phyloP scores from a whole-genome alignment of 371 early-diverging fungal species.

The Apophysomyces sp. region DNA sequence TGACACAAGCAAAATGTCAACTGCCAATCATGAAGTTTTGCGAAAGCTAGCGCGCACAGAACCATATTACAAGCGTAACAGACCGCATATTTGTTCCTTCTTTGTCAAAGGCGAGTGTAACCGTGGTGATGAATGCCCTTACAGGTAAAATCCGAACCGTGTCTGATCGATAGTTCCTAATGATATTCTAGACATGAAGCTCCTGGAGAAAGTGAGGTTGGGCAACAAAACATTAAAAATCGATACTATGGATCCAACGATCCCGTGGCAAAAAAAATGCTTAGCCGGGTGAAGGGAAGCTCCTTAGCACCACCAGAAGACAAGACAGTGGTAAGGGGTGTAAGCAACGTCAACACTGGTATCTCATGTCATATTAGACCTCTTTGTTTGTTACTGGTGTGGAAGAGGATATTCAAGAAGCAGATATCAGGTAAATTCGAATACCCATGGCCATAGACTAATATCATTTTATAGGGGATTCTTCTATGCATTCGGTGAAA shows the following conservation, averaged over 20 bases:
- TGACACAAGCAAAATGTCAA: constrained; percentile 74
- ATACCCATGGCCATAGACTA: neutral
- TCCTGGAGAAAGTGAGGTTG: constrained; percentile 79
- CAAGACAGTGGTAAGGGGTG: constrained; percentile 57
- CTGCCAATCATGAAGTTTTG: constrained; percentile 81
- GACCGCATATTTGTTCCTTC: constrained; percentile 93
- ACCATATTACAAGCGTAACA: constrained; percentile 92
- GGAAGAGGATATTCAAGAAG: constrained; percentile 64
- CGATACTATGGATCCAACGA: constrained; percentile 92
- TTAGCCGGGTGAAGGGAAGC: constrained; percentile 54
- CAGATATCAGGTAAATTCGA: constrained; percentile 59
- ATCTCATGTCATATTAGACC: constrained; percentile 39
- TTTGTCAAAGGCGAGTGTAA: constrained; percentile 92
- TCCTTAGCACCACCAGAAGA: constrained; percentile 64
- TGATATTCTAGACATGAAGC: constrained; percentile 74
- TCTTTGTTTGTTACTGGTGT: constrained; percentile 81
- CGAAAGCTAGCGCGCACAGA: constrained; percentile 80
- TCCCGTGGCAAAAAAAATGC: constrained; percentile 88
- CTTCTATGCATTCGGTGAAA: constrained; percentile 84
- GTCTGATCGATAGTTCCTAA: neutral
- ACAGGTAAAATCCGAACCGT: constrained; percentile 39
- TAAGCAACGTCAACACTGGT: neutral
- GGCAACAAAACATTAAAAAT: constrained; percentile 90
- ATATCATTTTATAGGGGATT: constrained; percentile 45
- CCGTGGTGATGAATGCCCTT: constrained; percentile 91